These are phyloP conservation scores for Crucihimalaya himalaica DNA, from an alignment of 345 rosid species.

Conservation along the genomic window DNA sequence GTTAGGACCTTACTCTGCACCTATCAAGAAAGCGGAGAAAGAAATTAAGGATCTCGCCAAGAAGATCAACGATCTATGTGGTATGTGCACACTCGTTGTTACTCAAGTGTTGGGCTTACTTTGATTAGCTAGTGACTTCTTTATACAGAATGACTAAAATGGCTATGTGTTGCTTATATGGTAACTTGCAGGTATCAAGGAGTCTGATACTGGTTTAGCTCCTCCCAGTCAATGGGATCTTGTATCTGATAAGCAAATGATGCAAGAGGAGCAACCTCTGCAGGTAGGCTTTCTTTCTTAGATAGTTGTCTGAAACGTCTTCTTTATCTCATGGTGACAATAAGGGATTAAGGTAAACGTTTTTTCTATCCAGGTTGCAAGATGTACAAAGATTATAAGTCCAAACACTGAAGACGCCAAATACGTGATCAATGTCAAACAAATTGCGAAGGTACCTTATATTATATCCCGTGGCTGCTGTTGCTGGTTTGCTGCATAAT, in stretches of 20 bases:
- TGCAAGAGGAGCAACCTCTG: slow-evolving; percentile 99
- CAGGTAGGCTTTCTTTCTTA: slow-evolving; percentile 43
- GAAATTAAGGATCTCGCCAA: slow-evolving; percentile 91
- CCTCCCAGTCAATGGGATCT: slow-evolving; percentile 99
- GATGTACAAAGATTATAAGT: slow-evolving; percentile 94
- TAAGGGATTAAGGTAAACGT: not conserved
- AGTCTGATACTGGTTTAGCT: slow-evolving; percentile 95
- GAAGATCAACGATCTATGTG: slow-evolving; percentile 84
- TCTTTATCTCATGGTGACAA: not conserved
- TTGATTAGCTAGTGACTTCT: not conserved
- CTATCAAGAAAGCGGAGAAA: slow-evolving; percentile 89
- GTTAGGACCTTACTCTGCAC: slow-evolving; percentile 82
- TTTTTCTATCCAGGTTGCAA: slow-evolving; percentile 61
- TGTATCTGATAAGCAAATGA: slow-evolving; percentile 98
- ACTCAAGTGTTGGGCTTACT: not conserved
- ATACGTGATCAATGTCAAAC: slow-evolving; percentile 93
- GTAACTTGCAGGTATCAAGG: slow-evolving; percentile 71
- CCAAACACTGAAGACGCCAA: slow-evolving; percentile 98
- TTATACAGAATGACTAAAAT: not conserved
- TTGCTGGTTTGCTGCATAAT: slow-evolving; percentile 5
- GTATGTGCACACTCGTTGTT: slow-evolving; percentile 43
- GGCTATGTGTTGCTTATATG: not conserved
- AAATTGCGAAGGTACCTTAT: slow-evolving; percentile 80
- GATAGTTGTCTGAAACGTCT: not conserved
- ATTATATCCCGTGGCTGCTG: not conserved